These are phyloP conservation scores for Ophiostoma novo-ulmi DNA, from an alignment of 2,329 filamentous ascomycete species.

Conservation along the genomic window DNA sequence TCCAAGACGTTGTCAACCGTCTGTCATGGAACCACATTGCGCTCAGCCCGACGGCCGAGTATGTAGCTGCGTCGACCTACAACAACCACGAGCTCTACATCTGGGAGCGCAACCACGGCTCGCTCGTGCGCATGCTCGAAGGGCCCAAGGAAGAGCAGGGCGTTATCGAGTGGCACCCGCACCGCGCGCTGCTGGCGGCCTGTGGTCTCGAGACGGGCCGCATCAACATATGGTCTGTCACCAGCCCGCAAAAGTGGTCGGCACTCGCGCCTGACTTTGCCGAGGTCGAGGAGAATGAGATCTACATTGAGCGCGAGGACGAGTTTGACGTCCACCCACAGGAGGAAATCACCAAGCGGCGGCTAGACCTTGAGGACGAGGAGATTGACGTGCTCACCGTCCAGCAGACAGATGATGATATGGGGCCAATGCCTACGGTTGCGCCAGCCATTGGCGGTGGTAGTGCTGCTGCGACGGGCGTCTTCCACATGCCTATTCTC, in stretches of 20 bases:
- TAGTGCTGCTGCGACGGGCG: constrained; percentile 23
- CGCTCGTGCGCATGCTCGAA: constrained; percentile 92
- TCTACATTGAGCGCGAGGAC: constrained; percentile 92
- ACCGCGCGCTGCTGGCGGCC: constrained; percentile 78
- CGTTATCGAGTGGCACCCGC: constrained; percentile 95
- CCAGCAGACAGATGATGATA: constrained; percentile 59
- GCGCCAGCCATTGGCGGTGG: constrained; percentile 29
- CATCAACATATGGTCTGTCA: constrained; percentile 94
- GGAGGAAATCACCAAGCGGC: constrained; percentile 86
- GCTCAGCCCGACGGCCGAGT: constrained; percentile 90
- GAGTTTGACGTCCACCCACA: constrained; percentile 97
- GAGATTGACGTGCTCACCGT: constrained; percentile 83
- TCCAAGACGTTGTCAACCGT: constrained; percentile 93
- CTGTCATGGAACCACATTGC: constrained; percentile 96
- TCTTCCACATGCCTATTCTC: constrained; percentile 87
- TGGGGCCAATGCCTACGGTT: constrained; percentile 45
- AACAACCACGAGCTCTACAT: constrained; percentile 99
- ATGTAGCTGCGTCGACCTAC: constrained; percentile 91
- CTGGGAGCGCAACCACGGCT: constrained; percentile 91
- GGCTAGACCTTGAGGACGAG: constrained; percentile 88
- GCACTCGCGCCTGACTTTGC: constrained; percentile 93
- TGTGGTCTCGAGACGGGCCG: constrained; percentile 89
- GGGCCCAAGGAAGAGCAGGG: constrained; percentile 95
- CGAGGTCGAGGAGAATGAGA: constrained; percentile 96
- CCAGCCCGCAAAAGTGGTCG: constrained; percentile 94